These are phyloP conservation scores for Nyssa sinensis DNA, from an alignment of 148 eudicot species.

Conservation along the genomic window DNA sequence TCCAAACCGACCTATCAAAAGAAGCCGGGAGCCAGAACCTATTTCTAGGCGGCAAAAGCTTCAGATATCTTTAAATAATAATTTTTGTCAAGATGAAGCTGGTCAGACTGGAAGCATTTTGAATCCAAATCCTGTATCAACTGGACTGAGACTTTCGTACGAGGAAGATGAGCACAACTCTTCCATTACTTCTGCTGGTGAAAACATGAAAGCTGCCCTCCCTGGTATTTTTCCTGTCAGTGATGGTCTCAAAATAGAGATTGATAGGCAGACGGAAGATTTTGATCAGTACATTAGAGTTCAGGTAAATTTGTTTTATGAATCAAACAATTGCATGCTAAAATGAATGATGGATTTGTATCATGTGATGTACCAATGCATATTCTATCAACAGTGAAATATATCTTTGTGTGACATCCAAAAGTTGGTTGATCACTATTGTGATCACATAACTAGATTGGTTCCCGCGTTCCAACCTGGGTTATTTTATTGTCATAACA, in stretches of 20 bases:
- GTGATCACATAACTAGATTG: not conserved
- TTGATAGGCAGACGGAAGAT: conserved; percentile 38
- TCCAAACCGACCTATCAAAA: conserved; percentile 27
- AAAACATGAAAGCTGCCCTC: conserved; percentile 25
- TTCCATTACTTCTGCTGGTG: conserved; percentile 39
- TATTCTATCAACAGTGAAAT: too few relatives aligned
- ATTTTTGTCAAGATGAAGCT: conserved; percentile 25
- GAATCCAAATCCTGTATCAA: conserved; percentile 43
- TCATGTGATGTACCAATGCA: too few relatives aligned
- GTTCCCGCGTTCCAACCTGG: not conserved
- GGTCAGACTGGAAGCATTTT: conserved; percentile 19
- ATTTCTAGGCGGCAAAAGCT: conserved; percentile 30
- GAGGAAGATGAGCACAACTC: conserved; percentile 52
- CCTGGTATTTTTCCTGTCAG: conserved; percentile 25
- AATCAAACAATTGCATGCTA: too few relatives aligned
- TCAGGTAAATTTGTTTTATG: conserved; percentile 34
- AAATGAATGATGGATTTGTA: too few relatives aligned
- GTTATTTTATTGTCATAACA: conserved; percentile 2
- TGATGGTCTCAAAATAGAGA: conserved; percentile 27
- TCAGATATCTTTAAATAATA: conserved; percentile 27
- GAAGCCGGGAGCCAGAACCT: conserved; percentile 17
- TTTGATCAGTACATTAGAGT: conserved; percentile 39
- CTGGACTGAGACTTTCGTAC: conserved; percentile 47
- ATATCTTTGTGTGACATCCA: not conserved
- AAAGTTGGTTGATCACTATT: too few relatives aligned